Percentiles rank a stretch among this genome's conserved stretches.
Conservation (phyloP, 257 asterid species). For the Petunia axillaris region DNA sequence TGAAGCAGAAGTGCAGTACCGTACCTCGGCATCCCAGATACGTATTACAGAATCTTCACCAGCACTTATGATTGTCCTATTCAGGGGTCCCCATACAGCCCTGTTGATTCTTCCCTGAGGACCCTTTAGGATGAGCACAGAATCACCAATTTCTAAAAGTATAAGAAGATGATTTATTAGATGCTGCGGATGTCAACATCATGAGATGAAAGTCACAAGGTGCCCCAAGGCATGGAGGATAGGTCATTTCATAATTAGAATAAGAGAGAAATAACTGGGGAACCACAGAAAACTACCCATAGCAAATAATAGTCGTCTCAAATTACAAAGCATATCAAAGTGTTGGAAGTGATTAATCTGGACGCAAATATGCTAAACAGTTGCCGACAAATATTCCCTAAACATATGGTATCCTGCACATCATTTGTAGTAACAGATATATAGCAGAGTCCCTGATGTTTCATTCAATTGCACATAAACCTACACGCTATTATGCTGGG, state of each 20-base stretch:
- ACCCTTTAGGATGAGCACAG: conserved; percentile 68
- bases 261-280: background rate
- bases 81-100: conserved; percentile 98
- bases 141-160: conserved; percentile 67
- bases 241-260: background rate
- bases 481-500: background rate
- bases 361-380: background rate
- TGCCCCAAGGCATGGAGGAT: background rate
- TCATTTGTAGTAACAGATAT: background rate
- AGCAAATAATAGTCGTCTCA: background rate
- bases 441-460: background rate
- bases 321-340: conserved; percentile 10
- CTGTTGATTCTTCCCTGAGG: conserved; percentile 88
- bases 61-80: conserved; percentile 76
- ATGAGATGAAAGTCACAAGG: conserved; percentile 7
- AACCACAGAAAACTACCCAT: background rate
- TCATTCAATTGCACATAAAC: background rate
- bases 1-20: background rate
- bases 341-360: background rate
- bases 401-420: background rate
- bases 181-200: background rate
- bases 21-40: conserved; percentile 91
- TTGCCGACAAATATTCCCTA: background rate
- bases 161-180: conserved; percentile 3
- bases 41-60: conserved; percentile 89